phyloP scores from a whole-genome alignment of 2,329 filamentous ascomycete species.

The Metarhizium humberi region DNA sequence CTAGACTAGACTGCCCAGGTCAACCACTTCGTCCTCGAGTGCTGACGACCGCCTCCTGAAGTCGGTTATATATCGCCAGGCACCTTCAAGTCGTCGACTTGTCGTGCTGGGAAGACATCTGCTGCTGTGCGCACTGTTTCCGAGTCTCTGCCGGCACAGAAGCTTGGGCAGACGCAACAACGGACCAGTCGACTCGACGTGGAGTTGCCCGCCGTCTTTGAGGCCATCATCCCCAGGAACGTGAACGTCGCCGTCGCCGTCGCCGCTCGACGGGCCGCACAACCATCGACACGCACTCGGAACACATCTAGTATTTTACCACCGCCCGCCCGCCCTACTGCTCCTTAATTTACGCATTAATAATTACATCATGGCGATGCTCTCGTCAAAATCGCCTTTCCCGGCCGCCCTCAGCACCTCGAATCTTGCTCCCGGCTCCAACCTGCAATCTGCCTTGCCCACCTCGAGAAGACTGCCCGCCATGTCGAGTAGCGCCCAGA shows the following conservation, averaged over 20 bases:
- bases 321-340: neutral
- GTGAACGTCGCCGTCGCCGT: too few relatives aligned
- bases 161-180: neutral
- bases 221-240: too few relatives aligned
- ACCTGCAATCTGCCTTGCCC: constrained; percentile 38
- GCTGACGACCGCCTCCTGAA: constrained; percentile 2
- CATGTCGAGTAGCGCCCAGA: constrained; percentile 40
- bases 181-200: neutral
- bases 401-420: constrained; percentile 41
- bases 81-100: constrained; percentile 1
- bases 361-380: constrained; percentile 55
- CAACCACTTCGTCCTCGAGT: neutral
- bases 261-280: too few relatives aligned
- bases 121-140: neutral
- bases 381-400: constrained; percentile 67
- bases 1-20: too few relatives aligned
- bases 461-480: constrained; percentile 43
- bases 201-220: neutral
- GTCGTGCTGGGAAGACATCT: neutral
- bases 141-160: neutral
- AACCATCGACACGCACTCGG: neutral
- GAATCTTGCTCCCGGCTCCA: constrained; percentile 33
- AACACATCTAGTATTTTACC: neutral
- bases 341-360: neutral
- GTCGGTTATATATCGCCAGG: constrained; percentile 1